phyloP scores from a whole-genome alignment of 1,139 yeast species.

The Lipomyces yarrowii region DNA sequence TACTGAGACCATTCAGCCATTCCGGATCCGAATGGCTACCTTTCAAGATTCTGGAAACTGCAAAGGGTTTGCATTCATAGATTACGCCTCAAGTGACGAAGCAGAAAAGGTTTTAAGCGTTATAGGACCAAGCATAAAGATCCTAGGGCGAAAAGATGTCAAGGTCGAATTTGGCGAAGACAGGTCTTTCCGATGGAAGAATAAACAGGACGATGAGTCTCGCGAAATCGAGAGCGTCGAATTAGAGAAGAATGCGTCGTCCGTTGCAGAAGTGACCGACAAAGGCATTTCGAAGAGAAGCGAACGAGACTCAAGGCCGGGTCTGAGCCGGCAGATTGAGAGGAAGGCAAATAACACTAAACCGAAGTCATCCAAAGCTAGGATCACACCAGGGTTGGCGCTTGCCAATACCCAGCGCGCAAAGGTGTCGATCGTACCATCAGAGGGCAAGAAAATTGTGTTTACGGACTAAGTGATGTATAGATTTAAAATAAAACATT shows the following conservation, averaged over 20 bases:
- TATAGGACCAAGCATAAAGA: constrained; percentile 34
- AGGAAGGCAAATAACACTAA: constrained; percentile 13
- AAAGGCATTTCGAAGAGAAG: neutral
- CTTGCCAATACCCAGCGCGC: constrained; percentile 88
- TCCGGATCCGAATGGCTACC: constrained; percentile 88
- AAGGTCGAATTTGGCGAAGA: constrained; percentile 95
- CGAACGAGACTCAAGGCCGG: neutral
- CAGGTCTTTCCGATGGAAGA: constrained; percentile 75
- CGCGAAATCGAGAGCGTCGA: neutral
- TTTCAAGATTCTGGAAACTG: constrained; percentile 95
- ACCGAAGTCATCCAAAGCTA: constrained; percentile 32
- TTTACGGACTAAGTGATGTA: constrained; percentile 50
- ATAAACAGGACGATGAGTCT: constrained; percentile 36
- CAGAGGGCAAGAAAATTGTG: constrained; percentile 84
- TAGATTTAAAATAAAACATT: neutral
- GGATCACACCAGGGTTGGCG: constrained; percentile 77
- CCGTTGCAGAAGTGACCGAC: neutral
- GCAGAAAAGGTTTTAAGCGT: constrained; percentile 70
- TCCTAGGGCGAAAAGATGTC: constrained; percentile 67
- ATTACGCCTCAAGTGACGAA: constrained; percentile 76
- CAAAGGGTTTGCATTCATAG: constrained; percentile 94
- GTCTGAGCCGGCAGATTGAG: neutral
- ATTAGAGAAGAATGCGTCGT: neutral
- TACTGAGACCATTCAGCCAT: constrained; percentile 16
- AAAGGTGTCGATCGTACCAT: constrained; percentile 84